Evolutionary conservation across 176 grass and related monocot genomes (phyloP), one percentile per base, ranked within the genome.

Genomic region (Areca catechu): DNA sequence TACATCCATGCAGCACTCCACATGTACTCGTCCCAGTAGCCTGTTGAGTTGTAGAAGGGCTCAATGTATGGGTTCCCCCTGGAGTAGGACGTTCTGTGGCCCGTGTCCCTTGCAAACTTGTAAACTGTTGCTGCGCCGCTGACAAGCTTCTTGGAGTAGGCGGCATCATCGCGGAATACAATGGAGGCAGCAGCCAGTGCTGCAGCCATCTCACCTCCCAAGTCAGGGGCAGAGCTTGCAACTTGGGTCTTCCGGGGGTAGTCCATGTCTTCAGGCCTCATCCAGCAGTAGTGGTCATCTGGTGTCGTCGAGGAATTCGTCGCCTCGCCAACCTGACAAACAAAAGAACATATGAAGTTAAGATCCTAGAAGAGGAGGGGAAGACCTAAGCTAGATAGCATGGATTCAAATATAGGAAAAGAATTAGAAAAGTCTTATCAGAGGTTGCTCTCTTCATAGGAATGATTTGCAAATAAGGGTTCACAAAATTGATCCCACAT

Each of bases 11-110:
- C 76, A 1, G 81, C 89, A 15, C 82, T 85, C 89, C 89, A 95
- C 21, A 95, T 78, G 74, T 83, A 95, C 72, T 95, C 89, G 57
- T 95, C 89, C 78, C 85, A 95, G 73, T 95, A 95, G 71, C 85
- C 75, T 29, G 85, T 95, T 63, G 89, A 95, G 16, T 95, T 95
- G 67, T 95, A 95, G 63, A 95, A 95, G 19, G 89, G 60, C 1
- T 85, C 55, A 54, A 80, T 78, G 18, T 95, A 85, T 7, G 89
- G 82, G n/a, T 85, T 82, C 49, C 81, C 71, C 18, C 85, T 72
- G 54, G 85, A 89, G 81, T 95, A 95, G 34, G 34, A 10, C 10
- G 34, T 43, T 72, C 89, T 50, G 0, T 65, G 85, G 0, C 85
- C 75, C 48, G 79, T 55, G 49, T 3, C n/a, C 56, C 89, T 84